Conservation (phyloP, 129 eudicot species). For the Arctium lappa region DNA sequence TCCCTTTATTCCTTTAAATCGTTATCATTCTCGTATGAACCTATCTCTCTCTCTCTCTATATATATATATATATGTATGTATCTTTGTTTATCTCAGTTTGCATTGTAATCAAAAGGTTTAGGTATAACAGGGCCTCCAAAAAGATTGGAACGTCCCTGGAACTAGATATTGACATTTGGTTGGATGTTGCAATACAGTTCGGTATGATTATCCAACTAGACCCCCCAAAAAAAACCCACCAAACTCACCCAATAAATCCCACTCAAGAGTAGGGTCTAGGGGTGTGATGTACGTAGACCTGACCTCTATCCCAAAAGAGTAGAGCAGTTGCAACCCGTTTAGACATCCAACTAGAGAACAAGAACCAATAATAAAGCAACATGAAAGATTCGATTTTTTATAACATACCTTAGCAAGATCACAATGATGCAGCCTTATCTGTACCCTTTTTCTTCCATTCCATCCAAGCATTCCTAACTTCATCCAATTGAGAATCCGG, state of each 20-base stretch:
- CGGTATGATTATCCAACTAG: not conserved
- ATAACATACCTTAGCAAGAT: constrained; percentile 19
- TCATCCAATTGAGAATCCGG: constrained; percentile 60
- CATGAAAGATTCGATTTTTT: not conserved
- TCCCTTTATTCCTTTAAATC: too few relatives aligned
- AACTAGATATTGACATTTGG: not conserved
- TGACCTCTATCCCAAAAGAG: not conserved
- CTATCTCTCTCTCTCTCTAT: too few relatives aligned
- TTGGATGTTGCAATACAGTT: not conserved
- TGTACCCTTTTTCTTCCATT: constrained; percentile 52
- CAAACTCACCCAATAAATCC: too few relatives aligned
- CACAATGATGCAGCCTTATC: constrained; percentile 15
- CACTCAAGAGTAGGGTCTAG: too few relatives aligned
- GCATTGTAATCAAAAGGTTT: too few relatives aligned
- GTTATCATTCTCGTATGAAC: too few relatives aligned
- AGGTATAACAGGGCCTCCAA: too few relatives aligned
- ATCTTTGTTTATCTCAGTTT: too few relatives aligned
- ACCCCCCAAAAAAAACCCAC: too few relatives aligned
- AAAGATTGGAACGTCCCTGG: too few relatives aligned
- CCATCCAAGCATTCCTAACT: constrained; percentile 61
- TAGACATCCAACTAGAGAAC: not conserved
- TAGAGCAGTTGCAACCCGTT: not conserved
- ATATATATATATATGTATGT: too few relatives aligned
- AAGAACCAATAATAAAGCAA: not conserved
- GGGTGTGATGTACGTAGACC: not conserved